Evolutionary conservation across 1,139 yeast species (phyloP).

Genomic region (Suhomyces bribrorum): DNA sequence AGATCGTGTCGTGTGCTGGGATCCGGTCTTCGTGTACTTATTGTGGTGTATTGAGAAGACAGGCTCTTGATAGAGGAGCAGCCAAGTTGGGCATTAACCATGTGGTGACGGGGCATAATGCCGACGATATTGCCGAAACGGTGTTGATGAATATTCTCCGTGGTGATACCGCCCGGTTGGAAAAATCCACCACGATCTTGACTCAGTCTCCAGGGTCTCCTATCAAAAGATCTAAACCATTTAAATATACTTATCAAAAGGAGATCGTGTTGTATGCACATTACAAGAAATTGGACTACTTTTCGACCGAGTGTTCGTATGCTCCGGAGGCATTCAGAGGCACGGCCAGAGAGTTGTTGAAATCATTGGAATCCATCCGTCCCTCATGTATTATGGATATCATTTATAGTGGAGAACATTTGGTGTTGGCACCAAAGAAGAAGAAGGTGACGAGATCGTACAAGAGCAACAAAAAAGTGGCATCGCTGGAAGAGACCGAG

Average conservation of each 20-base stretch:
- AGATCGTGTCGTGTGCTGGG: slow-evolving; percentile 93
- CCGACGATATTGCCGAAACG: slow-evolving; percentile 99
- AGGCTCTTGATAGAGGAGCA: slow-evolving; percentile 95
- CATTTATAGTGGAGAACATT: slow-evolving; percentile 89
- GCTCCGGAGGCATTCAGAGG: slow-evolving; percentile 99
- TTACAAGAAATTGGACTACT: slow-evolving; percentile 90
- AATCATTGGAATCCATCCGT: slow-evolving; percentile 83
- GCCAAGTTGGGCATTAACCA: slow-evolving; percentile 83
- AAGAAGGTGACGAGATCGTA: slow-evolving; percentile 31
- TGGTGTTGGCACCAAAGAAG: slow-evolving; percentile 63
- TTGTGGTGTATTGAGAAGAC: slow-evolving; percentile 96
- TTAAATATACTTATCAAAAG: slow-evolving; percentile 93
- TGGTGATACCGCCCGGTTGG: slow-evolving; percentile 95
- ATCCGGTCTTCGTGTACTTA: slow-evolving; percentile 94
- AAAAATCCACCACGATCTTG: slow-evolving; percentile 83
- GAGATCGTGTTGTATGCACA: slow-evolving; percentile 98
- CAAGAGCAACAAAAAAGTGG: slow-evolving; percentile 29
- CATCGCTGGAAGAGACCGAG: slow-evolving; percentile 41
- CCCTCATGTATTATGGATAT: slow-evolving; percentile 95
- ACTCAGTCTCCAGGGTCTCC: slow-evolving; percentile 82
- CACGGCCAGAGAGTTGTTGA: slow-evolving; percentile 89
- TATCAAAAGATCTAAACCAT: slow-evolving; percentile 89
- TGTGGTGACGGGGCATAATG: slow-evolving; percentile 97
- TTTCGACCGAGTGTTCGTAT: slow-evolving; percentile 95
- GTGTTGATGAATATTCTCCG: slow-evolving; percentile 90